These are phyloP conservation scores for Haematococcus lacustris DNA, from an alignment of 139 green algal genomes.

Conservation along the genomic window DNA sequence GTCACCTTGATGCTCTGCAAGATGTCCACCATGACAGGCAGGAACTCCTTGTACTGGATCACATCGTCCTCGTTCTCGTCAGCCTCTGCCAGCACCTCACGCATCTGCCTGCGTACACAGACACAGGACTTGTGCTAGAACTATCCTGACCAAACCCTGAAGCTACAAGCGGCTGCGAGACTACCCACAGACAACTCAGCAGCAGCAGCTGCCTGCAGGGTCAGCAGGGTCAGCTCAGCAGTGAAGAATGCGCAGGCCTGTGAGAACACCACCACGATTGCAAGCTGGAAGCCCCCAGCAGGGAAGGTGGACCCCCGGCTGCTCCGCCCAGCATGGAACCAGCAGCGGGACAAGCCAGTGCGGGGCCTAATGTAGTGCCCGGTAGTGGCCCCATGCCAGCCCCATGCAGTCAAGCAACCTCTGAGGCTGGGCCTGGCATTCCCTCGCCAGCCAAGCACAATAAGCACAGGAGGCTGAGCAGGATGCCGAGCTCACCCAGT, in stretches of 20 bases:
- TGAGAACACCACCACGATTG: not conserved
- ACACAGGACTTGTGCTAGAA: too few relatives aligned
- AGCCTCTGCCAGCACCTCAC: conserved; percentile 46
- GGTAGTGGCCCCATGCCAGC: too few relatives aligned
- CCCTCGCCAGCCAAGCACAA: not conserved
- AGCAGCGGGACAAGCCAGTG: too few relatives aligned
- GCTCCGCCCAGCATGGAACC: too few relatives aligned
- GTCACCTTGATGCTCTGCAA: conserved; percentile 34
- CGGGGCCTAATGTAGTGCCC: too few relatives aligned
- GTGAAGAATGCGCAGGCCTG: not conserved
- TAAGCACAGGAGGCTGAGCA: too few relatives aligned
- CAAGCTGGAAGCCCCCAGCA: too few relatives aligned
- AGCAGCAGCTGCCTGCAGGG: not conserved
- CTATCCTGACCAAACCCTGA: not conserved
- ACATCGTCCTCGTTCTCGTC: conserved; percentile 57
- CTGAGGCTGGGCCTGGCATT: not conserved
- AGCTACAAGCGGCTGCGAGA: not conserved
- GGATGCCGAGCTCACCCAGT: too few relatives aligned
- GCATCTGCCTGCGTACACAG: conserved; percentile 1
- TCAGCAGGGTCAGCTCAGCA: not conserved
- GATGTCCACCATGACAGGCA: conserved; percentile 45
- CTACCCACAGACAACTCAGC: not conserved
- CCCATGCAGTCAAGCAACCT: too few relatives aligned
- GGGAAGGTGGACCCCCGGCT: too few relatives aligned
- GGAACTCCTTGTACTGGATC: conserved; percentile 55